A percentile compares a stretch with the other conserved stretches of the same genome.
These are phyloP conservation scores for Bipolaris gigantea DNA, from an alignment of 2,329 filamentous ascomycete genomes.

Conservation along the genomic window DNA sequence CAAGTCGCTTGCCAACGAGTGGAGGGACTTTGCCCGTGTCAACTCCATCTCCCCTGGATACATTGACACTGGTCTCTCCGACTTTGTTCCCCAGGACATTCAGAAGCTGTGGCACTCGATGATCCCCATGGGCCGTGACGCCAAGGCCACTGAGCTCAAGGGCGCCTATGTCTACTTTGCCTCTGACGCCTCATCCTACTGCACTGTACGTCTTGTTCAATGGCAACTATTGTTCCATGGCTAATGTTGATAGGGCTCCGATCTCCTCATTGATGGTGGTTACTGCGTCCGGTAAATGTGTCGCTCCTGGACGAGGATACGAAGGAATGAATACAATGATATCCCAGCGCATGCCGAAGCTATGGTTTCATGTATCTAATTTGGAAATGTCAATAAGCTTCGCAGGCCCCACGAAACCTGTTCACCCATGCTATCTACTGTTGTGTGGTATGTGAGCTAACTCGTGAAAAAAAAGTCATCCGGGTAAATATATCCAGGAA, in stretches of 20 bases:
- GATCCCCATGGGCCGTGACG: slow-evolving; percentile 79
- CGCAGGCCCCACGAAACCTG: slow-evolving; percentile 1
- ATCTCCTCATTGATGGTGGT: slow-evolving; percentile 76
- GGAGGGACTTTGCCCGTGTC: slow-evolving; percentile 69
- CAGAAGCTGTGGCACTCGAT: slow-evolving; percentile 76
- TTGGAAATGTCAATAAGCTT: slow-evolving; percentile 22
- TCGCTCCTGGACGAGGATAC: slow-evolving; percentile 18
- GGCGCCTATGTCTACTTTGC: slow-evolving; percentile 81
- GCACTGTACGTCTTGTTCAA: slow-evolving; percentile 57
- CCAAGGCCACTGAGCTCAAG: slow-evolving; percentile 74
- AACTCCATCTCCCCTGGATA: slow-evolving; percentile 70
- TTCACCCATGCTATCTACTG: neutral
- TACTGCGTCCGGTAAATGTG: slow-evolving; percentile 55
- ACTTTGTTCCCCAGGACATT: slow-evolving; percentile 67
- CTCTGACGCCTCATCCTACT: slow-evolving; percentile 80
- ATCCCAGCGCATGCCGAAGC: slow-evolving; percentile 16
- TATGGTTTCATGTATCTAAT: slow-evolving; percentile 16
- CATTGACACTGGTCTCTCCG: slow-evolving; percentile 68
- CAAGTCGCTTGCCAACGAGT: slow-evolving; percentile 67
- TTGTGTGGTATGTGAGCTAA: neutral
- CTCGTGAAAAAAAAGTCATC: neutral
- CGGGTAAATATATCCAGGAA: neutral
- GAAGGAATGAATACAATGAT: slow-evolving; percentile 16
- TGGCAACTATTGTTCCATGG: neutral
- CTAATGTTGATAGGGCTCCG: slow-evolving; percentile 52